phyloP scores from a whole-genome alignment of 805 yeast species.

The Metschnikowia cerradonensis region DNA sequence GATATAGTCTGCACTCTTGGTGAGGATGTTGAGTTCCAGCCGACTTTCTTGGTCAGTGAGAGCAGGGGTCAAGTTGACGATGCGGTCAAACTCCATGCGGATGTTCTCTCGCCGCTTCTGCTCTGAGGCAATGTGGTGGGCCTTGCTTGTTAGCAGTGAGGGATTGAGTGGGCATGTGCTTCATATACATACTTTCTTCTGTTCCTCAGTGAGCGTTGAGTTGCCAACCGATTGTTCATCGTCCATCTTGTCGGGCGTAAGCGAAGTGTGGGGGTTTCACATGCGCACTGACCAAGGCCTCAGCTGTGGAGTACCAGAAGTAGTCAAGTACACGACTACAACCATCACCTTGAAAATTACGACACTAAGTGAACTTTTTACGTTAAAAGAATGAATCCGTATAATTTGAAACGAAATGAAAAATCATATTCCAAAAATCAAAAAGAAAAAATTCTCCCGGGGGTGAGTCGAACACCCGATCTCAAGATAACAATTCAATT shows the following conservation, averaged over 20 bases:
- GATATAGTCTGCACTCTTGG: conserved; percentile 58
- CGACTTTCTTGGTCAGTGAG: conserved; percentile 66
- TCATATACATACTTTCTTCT: conserved; percentile 16
- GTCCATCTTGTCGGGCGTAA: neutral
- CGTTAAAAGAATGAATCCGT: no score
- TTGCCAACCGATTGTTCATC: neutral
- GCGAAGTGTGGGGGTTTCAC: conserved; percentile 1
- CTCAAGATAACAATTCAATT: conserved; percentile 43
- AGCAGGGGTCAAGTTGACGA: conserved; percentile 73
- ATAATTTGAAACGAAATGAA: no score
- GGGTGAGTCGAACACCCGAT: conserved; percentile 53
- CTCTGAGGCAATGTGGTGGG: conserved; percentile 80
- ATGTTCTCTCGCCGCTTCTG: conserved; percentile 84
- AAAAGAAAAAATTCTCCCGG: conserved; percentile 36
- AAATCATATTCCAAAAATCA: neutral
- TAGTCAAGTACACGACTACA: neutral
- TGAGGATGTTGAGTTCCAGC: conserved; percentile 72
- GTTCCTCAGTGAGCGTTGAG: conserved; percentile 17
- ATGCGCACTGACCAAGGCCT: neutral
- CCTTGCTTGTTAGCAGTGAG: conserved; percentile 32
- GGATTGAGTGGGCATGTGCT: no score
- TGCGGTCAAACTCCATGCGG: conserved; percentile 71
- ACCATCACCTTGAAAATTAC: neutral
- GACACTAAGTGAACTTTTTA: no score
- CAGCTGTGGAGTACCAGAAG: no score